Evolutionary conservation across 2,329 filamentous ascomycete species (phyloP).

Genomic region (Fusarium equiseti): DNA sequence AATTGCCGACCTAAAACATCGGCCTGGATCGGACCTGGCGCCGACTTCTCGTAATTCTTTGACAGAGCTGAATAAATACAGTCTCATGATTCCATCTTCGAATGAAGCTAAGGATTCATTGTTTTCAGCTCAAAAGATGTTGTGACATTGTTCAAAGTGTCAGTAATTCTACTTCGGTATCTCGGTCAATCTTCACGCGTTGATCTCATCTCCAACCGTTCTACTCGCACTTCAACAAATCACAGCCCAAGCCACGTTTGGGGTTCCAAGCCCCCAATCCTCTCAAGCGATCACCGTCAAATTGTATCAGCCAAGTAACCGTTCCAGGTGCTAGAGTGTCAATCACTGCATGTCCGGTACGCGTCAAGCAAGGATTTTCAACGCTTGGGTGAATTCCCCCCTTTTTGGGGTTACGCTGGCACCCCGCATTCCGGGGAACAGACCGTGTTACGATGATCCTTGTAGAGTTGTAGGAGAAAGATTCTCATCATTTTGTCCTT

Average conservation of each 20-base stretch:
- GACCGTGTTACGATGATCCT: not conserved
- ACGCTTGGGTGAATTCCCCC: not conserved
- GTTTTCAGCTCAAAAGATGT: not conserved
- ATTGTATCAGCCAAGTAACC: constrained; percentile 1
- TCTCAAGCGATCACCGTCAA: not conserved
- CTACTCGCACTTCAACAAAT: not conserved
- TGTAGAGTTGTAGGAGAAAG: not conserved
- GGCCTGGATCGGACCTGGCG: not conserved
- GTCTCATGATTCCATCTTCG: not conserved
- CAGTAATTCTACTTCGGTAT: constrained; percentile 4
- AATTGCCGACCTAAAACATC: not conserved
- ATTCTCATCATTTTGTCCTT: not conserved
- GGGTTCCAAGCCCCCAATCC: constrained; percentile 26
- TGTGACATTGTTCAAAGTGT: not conserved
- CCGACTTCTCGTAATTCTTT: not conserved
- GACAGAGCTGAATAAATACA: not conserved
- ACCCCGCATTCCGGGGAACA: constrained; percentile 7
- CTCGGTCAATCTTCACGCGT: constrained; percentile 13
- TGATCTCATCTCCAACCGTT: constrained; percentile 3
- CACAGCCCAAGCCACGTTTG: constrained; percentile 11
- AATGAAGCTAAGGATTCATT: not conserved
- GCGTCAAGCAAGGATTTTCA: not conserved
- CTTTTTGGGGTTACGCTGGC: constrained; percentile 5
- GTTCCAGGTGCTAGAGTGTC: not conserved
- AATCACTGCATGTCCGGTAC: not conserved